Base-by-base conservation (phyloP, 805 yeast genomes). In the Wickerhamomyces bovis region DNA sequence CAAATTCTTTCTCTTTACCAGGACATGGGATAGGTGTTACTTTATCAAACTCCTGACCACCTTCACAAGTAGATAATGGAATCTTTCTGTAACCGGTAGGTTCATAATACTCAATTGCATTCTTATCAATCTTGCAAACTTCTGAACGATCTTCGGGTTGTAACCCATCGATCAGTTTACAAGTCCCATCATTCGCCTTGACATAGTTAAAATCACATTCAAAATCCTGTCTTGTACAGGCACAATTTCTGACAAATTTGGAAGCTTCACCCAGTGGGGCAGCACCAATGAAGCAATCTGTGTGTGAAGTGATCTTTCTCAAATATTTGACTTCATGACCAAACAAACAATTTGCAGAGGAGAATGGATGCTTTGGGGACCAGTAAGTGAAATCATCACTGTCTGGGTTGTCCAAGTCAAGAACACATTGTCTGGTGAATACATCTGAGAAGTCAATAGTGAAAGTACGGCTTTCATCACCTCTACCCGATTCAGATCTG, bases 61-160 rank as follows among this genome's bases (percentile, higher is more conserved):
- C 95, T 41, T 71, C 73, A 69, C 99, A 94, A 0, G 97, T 87
- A 11, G 94, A 84, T 51, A 86, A 63, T 1, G 96, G 92, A 23
- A 90, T 77, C 57, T 81, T 81, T 62, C 99, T 78, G 64, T 94
- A 94, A 0, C 99, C 99, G 0, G 98, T 89, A 11, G 96, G 89
- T 56, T 83, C 85, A 69, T 80, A 87, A 63, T 80, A 90, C 60
- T 86, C 89, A 51, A 82, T 65, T 0, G 75, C 74, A 42, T 74
- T 73, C 6, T 77, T 69, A 46, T 75, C 72, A 38, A 46, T 30
- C 45, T 69, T 72, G 64, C 98, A 88, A 46, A 77, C 71, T 50
- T 76, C 80, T 19, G 75, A 67, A 42, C 81, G 78, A 60, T 87
- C 87, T 19, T 76, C 72, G 8, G 95, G 87, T 10, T 72, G 59